Evolutionary conservation across 768 basidiomycete genomes (phyloP), one percentile per base, ranked within the genome.

Genomic region (Nidula microcarpa): DNA sequence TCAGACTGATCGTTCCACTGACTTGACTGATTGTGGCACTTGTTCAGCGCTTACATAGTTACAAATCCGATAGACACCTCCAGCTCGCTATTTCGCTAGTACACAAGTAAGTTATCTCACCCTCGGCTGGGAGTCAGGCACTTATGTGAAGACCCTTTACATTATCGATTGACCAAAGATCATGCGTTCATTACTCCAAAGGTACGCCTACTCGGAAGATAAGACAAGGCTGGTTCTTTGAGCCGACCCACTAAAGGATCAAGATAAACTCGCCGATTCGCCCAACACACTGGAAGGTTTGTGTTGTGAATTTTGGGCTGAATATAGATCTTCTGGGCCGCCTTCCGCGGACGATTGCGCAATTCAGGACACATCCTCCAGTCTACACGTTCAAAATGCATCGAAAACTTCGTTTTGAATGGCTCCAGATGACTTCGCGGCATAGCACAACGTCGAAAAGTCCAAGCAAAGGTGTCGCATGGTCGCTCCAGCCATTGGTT

Each of bases 301-400:
- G 58, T 50, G 55, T 60, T 70, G 66, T 62, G 69, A 71, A 68
- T 61, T 60, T 64, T 61, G 55, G 57, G 56, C 69, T 65, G 61
- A 68, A 68, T 69, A 66, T 71, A 69, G 72, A 62, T 61, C 63
- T 57, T 60, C 53, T 57, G 57, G 54, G 63, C 76, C 76, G 75
- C 66, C 72, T 73, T 69, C 70, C 74, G 70, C 75, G 76, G 76
- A 73, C 66, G 70, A 74, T 73, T 75, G 73, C 60, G 61, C 68
- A 71, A 65, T 63, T 64, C 62, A 64, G 63, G 65, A 66, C 62
- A 57, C 57, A 57, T 57, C 55, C 57, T 57, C 62, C 62, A 63
- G 67, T 16, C n/a, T n/a, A 17, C 65, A 66, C 66, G 61, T 67
- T 69, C 65, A 65, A 67, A 61, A 53, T 60, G 63, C 61, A 61